These are phyloP conservation scores for Podospora anserina DNA, from an alignment of 495 filamentous ascomycete genomes.

Conservation along the genomic window DNA sequence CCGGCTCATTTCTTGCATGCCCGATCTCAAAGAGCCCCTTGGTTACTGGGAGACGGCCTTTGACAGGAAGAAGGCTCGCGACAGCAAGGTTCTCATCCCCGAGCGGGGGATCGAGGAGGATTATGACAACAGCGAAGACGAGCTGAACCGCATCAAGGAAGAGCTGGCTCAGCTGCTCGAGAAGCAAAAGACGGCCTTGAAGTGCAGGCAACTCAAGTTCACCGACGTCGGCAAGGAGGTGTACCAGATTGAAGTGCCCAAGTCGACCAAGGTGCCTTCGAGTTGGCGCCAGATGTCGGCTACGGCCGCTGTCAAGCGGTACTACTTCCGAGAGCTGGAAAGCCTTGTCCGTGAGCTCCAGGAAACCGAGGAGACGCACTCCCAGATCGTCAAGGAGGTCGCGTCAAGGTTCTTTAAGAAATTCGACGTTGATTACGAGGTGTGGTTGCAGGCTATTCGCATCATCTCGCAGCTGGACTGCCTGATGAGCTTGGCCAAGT, in stretches of 20 bases:
- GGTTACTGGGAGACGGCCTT: constrained; percentile 91
- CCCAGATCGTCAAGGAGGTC: constrained; percentile 87
- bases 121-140: constrained; percentile 82
- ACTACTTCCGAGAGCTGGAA: constrained; percentile 84
- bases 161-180: constrained; percentile 71
- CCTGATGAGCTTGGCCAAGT: constrained; percentile 84
- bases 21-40: constrained; percentile 69
- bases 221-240: constrained; percentile 94
- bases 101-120: constrained; percentile 87
- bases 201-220: constrained; percentile 68
- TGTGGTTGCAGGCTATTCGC: constrained; percentile 84
- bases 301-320: constrained; percentile 85
- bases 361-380: constrained; percentile 92
- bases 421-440: constrained; percentile 82
- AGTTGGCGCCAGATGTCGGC: constrained; percentile 95
- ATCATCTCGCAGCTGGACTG: constrained; percentile 93
- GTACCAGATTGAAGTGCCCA: constrained; percentile 90
- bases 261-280: constrained; percentile 81
- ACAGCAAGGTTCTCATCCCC: constrained; percentile 71
- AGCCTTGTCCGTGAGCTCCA: constrained; percentile 78
- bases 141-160: constrained; percentile 65
- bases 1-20: constrained; percentile 78
- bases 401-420: constrained; percentile 76
- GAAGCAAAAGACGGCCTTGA: constrained; percentile 63
- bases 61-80: constrained; percentile 74